Percentiles rank a stretch among this genome's conserved stretches.
These are phyloP conservation scores for Phalaenopsis hybrid DNA, from an alignment of 116 monocot species.

Conservation along the genomic window DNA sequence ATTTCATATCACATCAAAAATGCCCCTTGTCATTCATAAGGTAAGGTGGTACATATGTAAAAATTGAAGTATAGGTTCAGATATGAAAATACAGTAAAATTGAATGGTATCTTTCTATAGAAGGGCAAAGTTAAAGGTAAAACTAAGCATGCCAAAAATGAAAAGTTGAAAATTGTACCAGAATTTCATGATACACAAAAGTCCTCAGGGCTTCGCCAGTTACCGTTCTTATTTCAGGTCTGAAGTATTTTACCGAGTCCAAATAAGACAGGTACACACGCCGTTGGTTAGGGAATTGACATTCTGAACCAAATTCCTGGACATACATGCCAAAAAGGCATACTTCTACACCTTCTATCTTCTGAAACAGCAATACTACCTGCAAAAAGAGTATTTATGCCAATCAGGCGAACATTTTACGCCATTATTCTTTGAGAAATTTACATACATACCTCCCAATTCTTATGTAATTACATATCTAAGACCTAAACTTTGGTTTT, in stretches of 20 bases:
- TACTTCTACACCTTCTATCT: constrained; percentile 97
- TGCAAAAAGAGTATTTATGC: constrained; percentile 22
- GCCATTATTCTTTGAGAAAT: not conserved
- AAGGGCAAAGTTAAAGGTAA: not conserved
- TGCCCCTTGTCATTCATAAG: too few species aligned
- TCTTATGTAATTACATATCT: too few species aligned
- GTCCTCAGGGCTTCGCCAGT: constrained; percentile 91
- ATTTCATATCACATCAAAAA: too few species aligned
- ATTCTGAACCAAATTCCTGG: constrained; percentile 97
- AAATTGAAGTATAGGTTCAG: too few species aligned
- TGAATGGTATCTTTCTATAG: not conserved
- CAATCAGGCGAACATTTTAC: not conserved
- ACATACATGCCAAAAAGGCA: constrained; percentile 99
- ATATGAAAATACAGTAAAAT: too few species aligned
- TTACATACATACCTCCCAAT: too few species aligned
- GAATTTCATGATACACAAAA: constrained; percentile 95
- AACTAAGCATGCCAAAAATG: too few species aligned
- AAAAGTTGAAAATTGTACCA: constrained; percentile 42
- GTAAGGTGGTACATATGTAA: too few species aligned
- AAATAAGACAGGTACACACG: constrained; percentile 91
- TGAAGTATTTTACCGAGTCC: constrained; percentile 96
- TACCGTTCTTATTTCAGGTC: constrained; percentile 74
- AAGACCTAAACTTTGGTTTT: too few species aligned
- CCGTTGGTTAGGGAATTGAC: constrained; percentile 75
- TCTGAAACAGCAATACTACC: constrained; percentile 92